Evolutionary conservation across 2,329 filamentous ascomycete genomes (phyloP), one percentile per base, ranked within the genome.

Genomic region (Ceratocystis destructans): DNA sequence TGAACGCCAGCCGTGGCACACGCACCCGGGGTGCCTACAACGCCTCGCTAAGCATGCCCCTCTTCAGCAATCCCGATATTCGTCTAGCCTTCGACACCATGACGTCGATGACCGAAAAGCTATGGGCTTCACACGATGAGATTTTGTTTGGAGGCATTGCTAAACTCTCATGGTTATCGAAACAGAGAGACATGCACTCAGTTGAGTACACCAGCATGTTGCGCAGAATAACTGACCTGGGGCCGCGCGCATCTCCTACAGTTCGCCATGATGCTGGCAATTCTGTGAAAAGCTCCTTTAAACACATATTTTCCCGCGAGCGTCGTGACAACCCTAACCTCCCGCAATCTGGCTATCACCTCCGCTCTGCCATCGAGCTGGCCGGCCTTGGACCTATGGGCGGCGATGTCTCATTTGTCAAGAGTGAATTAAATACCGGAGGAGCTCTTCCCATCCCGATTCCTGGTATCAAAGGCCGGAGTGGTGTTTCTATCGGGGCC

Each of bases 121-220:
- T 86, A 12, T 97, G 90, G 89, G 91, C 94, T 25, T 94, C 89
- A 70, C 93, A 99, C 73, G 93, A 97, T 71, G 93, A 99, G 76
- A 85, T 87, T 2, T 77, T 95, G 22, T 89, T 87, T 72, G 91
- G 92, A 17, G 90, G 83, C 22, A 87, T 84, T 71, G 78, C 88
- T 12, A 91, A 89, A 70, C 79, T 96, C 50, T 84, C 86, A 48
- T 97, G 89, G 88, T 76, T 87, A 46, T 85, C 83, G 61, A 72
- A 77, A 7, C 77, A 79, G 62, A 85, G 86, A 57, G 85, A 89
- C 70, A 81, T 81, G 67, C 90, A 96, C 73, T 87, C 93, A 69
- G 72, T 96, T 44, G 86, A 86, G 61, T 96, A 96, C 77, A 87
- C 86, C 12, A 86, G 86, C 28, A 80, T 87, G 62, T 97, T 93